A percentile compares a stretch with the other conserved stretches of the same genome.
Evolutionary conservation across 2,329 filamentous ascomycete species (phyloP).

Genomic region (Chaetomiaceae sp.): DNA sequence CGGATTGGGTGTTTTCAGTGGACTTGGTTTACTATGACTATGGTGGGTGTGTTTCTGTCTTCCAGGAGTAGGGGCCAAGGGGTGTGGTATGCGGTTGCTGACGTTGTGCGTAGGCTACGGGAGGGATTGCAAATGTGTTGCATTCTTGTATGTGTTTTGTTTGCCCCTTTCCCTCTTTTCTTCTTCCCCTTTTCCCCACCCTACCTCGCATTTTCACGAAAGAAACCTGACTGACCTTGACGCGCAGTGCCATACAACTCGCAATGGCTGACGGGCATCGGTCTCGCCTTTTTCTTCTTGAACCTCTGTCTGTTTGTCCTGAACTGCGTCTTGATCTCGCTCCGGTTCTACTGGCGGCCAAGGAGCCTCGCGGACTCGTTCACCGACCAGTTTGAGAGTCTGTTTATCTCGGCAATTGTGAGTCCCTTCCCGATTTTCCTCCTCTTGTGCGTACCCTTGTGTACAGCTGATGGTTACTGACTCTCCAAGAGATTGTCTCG

Average conservation of each 20-base stretch:
- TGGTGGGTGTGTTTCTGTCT: slow-evolving; percentile 31
- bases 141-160: slow-evolving; percentile 42
- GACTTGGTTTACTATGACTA: slow-evolving; percentile 74
- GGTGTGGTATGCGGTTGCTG: not conserved
- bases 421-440: slow-evolving; percentile 25
- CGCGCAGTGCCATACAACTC: slow-evolving; percentile 48
- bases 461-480: no score
- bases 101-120: slow-evolving; percentile 43
- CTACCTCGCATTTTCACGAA: no score
- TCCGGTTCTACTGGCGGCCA: slow-evolving; percentile 65
- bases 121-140: slow-evolving; percentile 52
- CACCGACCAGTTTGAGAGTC: slow-evolving; percentile 68
- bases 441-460: no score
- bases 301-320: slow-evolving; percentile 59
- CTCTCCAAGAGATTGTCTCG: slow-evolving; percentile 45
- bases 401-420: slow-evolving; percentile 69
- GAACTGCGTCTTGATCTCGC: slow-evolving; percentile 59
- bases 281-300: slow-evolving; percentile 56
- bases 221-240: slow-evolving; percentile 20
- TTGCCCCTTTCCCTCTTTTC: not conserved
- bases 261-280: slow-evolving; percentile 54
- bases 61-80: not conserved
- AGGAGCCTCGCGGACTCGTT: slow-evolving; percentile 68
- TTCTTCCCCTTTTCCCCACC: no score
- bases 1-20: slow-evolving; percentile 54